Evolutionary conservation across 2,329 filamentous ascomycete species (phyloP).

Genomic region (Penicillium sp.): DNA sequence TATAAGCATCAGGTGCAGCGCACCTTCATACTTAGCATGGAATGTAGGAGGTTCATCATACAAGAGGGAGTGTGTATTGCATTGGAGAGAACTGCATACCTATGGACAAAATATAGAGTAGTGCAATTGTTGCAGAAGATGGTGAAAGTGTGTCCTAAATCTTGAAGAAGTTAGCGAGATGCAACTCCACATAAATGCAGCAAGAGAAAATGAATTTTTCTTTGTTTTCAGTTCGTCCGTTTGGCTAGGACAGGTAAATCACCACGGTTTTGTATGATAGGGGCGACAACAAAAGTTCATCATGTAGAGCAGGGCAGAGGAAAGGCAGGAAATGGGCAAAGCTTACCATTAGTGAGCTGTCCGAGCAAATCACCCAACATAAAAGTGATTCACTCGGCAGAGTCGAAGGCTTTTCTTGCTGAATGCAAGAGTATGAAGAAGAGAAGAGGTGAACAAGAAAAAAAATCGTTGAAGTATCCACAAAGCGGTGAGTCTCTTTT

Average conservation of each 20-base stretch:
- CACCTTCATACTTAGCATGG: slow-evolving; percentile 67
- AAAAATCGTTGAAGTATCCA: slow-evolving; percentile 27
- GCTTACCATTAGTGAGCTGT: slow-evolving; percentile 32
- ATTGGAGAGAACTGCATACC: slow-evolving; percentile 28
- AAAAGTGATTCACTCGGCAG: slow-evolving; percentile 18
- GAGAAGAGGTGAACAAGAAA: slow-evolving; percentile 19
- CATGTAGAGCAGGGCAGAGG: slow-evolving; percentile 40
- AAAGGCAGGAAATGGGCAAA: slow-evolving; percentile 12
- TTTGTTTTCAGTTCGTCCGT: slow-evolving; percentile 59
- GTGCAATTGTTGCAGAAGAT: neutral
- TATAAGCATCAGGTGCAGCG: slow-evolving; percentile 55
- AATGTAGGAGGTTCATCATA: slow-evolving; percentile 62
- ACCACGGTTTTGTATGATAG: slow-evolving; percentile 64
- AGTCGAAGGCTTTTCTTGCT: neutral
- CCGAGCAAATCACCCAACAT: slow-evolving; percentile 19
- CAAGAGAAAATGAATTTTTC: slow-evolving; percentile 6
- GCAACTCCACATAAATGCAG: slow-evolving; percentile 18
- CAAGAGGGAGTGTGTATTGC: slow-evolving; percentile 24
- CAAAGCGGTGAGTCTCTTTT: slow-evolving; percentile 25
- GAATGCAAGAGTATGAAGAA: slow-evolving; percentile 11
- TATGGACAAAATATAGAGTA: slow-evolving; percentile 2
- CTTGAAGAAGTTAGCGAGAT: slow-evolving; percentile 34
- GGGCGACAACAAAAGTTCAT: slow-evolving; percentile 66
- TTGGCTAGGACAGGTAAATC: slow-evolving; percentile 66
- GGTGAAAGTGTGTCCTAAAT: neutral